A percentile compares a stretch with the other conserved stretches of the same genome.
Conservation (phyloP, 2,329 filamentous ascomycete species). For the Rhexocercosporidium sp. region DNA sequence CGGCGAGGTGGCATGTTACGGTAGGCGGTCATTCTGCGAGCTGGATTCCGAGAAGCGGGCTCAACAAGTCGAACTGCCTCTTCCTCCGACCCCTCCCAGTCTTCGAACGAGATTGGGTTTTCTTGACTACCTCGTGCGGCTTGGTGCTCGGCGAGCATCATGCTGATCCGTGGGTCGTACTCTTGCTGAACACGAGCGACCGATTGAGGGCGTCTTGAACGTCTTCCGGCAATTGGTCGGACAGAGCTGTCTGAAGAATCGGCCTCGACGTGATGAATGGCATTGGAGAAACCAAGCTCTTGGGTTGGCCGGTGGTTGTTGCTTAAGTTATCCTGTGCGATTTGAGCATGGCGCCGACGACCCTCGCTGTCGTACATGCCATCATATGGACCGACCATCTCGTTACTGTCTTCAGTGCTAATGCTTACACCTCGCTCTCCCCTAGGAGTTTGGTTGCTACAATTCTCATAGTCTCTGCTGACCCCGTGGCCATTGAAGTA, state of each 20-base stretch:
- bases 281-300: slow-evolving; percentile 35
- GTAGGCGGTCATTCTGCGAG: slow-evolving; percentile 33
- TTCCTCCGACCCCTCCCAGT: slow-evolving; percentile 24
- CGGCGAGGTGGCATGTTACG: slow-evolving; percentile 29
- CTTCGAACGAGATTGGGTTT: slow-evolving; percentile 26
- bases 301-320: slow-evolving; percentile 1
- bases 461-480: slow-evolving; percentile 9
- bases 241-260: slow-evolving; percentile 38
- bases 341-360: background rate
- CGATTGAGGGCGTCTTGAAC: slow-evolving; percentile 25
- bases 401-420: slow-evolving; percentile 11
- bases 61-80: slow-evolving; percentile 25
- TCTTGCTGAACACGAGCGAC: slow-evolving; percentile 32
- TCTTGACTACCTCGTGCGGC: slow-evolving; percentile 23
- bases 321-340: background rate
- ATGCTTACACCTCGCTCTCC: slow-evolving; percentile 19
- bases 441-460: slow-evolving; percentile 9
- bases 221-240: slow-evolving; percentile 32
- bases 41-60: slow-evolving; percentile 24
- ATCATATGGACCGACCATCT: slow-evolving; percentile 6
- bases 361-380: slow-evolving; percentile 1
- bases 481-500: slow-evolving; percentile 17
- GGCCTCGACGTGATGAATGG: slow-evolving; percentile 35
- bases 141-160: slow-evolving; percentile 42
- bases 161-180: slow-evolving; percentile 41